Base-by-base conservation (phyloP, 176 grass and related monocot species). In the Oryza punctata region DNA sequence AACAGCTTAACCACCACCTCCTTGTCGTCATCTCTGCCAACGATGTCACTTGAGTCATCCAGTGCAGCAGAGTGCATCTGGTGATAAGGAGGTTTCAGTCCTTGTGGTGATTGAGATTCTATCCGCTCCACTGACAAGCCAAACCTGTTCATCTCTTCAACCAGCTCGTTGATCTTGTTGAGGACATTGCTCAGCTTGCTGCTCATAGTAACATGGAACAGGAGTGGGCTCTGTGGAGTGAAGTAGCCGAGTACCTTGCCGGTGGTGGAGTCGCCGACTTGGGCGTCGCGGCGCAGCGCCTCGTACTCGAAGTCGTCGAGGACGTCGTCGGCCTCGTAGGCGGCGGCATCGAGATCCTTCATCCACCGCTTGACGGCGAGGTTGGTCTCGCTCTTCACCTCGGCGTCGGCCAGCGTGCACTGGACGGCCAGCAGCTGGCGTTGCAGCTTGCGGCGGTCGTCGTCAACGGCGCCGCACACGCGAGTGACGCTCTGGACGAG, bases 111-210 rank as follows among this genome's bases (percentile, higher is more conserved):
- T 33, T 19, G 32, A 4, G 32, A 33, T 33, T 19, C 69, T 0
- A 7, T 0, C 0, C 10, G 54, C 6, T 78, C n/a, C 21, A 44
- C 4, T 33, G 32, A 33, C 12, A 87, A 54, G 0, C 68, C 35
- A 46, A 87, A 78, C 7, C 0, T 69, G 33, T 18, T 16, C 70
- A 69, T 78, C 70, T 93, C 49, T 0, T 0, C 2, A 0, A 75
- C 54, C 4, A 92, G 60, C 0, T 26, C 26, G 0, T 86, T 12
- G 1, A 89, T 29, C 18, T 40, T 78, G 3, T 72, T 2, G 0
- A 85, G 13, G 0, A 91, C 70, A 1, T 21, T 49, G 1, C 38
- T 78, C 7, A 91, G 47, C 7, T 78, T 54, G 61, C 29, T 84
- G 6, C 63, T 57, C 4, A 38, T n/a, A 19, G 18, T 15, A n/a